Conservation (phyloP, 768 basidiomycete genomes). For the Boletus sensibilis region DNA sequence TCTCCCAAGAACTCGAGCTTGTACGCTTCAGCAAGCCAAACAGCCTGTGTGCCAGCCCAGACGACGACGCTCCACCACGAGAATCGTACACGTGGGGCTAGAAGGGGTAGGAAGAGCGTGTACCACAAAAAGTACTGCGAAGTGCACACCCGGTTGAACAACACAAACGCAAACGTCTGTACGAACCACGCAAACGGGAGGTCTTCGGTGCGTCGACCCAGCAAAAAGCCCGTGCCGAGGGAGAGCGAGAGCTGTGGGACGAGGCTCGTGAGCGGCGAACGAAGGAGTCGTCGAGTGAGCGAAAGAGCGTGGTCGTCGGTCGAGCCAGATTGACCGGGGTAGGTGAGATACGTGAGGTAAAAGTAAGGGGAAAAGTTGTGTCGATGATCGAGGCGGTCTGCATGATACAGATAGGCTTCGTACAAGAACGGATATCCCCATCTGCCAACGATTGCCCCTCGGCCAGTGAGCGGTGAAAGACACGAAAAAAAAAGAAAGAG, state of each 20-base stretch:
- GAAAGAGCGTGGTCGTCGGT: conserved; percentile 21
- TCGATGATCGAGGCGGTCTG: conserved; percentile 88
- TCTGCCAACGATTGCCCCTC: conserved; percentile 40
- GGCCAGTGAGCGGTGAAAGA: not conserved
- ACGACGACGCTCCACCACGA: conserved; percentile 45
- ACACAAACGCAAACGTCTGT: conserved; percentile 87
- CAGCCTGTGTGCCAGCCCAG: conserved; percentile 78
- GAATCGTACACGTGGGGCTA: conserved; percentile 66
- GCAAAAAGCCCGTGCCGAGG: conserved; percentile 68
- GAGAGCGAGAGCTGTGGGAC: conserved; percentile 78
- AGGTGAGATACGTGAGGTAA: conserved; percentile 88
- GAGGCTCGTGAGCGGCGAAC: conserved; percentile 81
- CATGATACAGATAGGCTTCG: conserved; percentile 92
- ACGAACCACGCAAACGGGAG: conserved; percentile 87
- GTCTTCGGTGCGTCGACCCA: conserved; percentile 56
- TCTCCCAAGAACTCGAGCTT: conserved; percentile 83
- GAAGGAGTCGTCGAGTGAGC: conserved; percentile 45
- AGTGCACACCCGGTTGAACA: conserved; percentile 98
- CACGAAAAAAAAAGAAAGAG: conserved; percentile 10
- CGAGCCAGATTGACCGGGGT: conserved; percentile 44
- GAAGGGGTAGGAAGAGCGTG: conserved; percentile 79
- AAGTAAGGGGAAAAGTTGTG: conserved; percentile 99
- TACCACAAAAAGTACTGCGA: conserved; percentile 99
- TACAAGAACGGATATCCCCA: conserved; percentile 94
- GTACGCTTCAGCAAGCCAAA: conserved; percentile 93